Conservation (phyloP, 257 asterid species). For the Cynanchum wilfordii region DNA sequence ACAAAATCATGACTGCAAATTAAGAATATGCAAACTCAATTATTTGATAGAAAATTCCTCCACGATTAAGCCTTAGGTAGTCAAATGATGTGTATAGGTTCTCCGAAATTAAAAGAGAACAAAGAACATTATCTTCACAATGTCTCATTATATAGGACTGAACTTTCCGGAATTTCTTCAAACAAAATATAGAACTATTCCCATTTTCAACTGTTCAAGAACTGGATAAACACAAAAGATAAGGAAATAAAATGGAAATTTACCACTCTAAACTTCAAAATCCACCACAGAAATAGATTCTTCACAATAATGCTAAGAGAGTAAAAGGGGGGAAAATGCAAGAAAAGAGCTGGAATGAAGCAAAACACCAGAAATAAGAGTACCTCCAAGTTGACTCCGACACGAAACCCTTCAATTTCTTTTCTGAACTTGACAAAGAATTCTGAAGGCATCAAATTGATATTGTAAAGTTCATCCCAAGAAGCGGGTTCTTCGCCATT, state of each 20-base stretch:
- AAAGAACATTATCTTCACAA: not conserved
- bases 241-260: not conserved
- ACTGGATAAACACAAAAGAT: not conserved
- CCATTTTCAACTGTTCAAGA: not conserved
- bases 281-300: not conserved
- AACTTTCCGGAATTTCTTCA: not conserved
- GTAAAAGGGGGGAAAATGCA: not conserved
- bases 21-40: not conserved
- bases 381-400: slow-evolving; percentile 90
- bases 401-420: slow-evolving; percentile 68
- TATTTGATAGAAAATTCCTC: not conserved
- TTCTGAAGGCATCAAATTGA: slow-evolving; percentile 86
- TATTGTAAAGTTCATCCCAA: slow-evolving; percentile 83
- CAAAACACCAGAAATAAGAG: not conserved
- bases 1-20: not conserved
- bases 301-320: not conserved
- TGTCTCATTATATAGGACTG: not conserved
- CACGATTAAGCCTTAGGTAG: not conserved
- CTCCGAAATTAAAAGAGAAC: not conserved
- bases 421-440: slow-evolving; percentile 75
- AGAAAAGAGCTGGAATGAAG: not conserved
- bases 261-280: not conserved
- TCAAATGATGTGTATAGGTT: not conserved
- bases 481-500: slow-evolving; percentile 68
- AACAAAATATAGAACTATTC: not conserved